These are phyloP conservation scores for Suillus subaureus DNA, from an alignment of 768 basidiomycete species.

Conservation along the genomic window DNA sequence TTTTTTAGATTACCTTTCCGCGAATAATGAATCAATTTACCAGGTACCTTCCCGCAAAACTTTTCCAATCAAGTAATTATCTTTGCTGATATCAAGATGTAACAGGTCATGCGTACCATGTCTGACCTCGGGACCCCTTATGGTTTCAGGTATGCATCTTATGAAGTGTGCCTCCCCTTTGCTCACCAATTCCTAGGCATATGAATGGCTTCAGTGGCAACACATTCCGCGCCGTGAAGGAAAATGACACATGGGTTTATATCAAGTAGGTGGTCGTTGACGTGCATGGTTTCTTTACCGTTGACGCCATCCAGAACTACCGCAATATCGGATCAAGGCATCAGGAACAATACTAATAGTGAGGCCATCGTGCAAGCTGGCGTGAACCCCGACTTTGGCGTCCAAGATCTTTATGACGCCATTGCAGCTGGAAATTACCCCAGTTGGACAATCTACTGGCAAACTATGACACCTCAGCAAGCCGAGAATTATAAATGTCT, in stretches of 20 bases:
- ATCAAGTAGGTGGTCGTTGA: constrained; percentile 44
- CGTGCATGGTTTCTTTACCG: not conserved
- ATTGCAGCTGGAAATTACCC: constrained; percentile 56
- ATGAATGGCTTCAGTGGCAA: constrained; percentile 56
- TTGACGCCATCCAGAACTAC: constrained; percentile 22
- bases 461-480: constrained; percentile 52
- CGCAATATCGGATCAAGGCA: constrained; percentile 36
- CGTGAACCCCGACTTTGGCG: constrained; percentile 52
- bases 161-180: not conserved
- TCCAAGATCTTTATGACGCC: constrained; percentile 55
- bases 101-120: constrained; percentile 48
- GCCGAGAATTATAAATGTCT: constrained; percentile 48
- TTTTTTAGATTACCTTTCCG: constrained; percentile 45
- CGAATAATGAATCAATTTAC: constrained; percentile 49
- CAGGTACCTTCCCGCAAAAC: constrained; percentile 21
- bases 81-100: constrained; percentile 1
- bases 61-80: not conserved
- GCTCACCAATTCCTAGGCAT: constrained; percentile 26
- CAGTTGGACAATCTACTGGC: constrained; percentile 59
- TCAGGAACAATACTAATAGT: constrained; percentile 40
- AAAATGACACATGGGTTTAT: constrained; percentile 52
- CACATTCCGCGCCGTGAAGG: constrained; percentile 47
- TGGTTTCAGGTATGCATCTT: constrained; percentile 35
- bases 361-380: constrained; percentile 42
- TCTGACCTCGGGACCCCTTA: constrained; percentile 61